Conservation (phyloP, 2,329 filamentous ascomycete species). For the Albifimbria verrucaria region DNA sequence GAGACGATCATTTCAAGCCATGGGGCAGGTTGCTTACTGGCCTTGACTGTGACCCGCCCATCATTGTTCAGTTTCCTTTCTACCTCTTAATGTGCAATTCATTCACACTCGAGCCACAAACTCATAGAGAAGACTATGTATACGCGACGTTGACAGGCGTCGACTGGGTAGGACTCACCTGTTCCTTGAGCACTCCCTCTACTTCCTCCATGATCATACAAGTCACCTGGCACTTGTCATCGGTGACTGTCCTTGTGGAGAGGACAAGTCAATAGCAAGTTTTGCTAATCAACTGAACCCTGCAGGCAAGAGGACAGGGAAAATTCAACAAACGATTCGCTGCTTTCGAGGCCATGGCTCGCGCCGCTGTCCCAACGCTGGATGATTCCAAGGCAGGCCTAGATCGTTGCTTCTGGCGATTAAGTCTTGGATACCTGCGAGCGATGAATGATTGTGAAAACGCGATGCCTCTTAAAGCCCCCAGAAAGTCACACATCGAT, state of each 20-base stretch:
- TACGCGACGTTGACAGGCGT: constrained; percentile 7
- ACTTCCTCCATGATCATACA: neutral
- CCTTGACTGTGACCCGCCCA: constrained; percentile 9
- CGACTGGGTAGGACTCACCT: constrained; percentile 5
- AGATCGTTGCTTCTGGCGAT: constrained; percentile 9
- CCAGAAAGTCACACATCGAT: constrained; percentile 3
- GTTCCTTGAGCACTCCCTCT: neutral
- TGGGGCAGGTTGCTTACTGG: constrained; percentile 8
- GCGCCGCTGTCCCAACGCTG: constrained; percentile 3
- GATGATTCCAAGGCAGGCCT: constrained; percentile 4
- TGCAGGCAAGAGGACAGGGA: constrained; percentile 4
- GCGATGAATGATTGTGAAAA: constrained; percentile 7
- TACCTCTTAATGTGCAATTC: constrained; percentile 12
- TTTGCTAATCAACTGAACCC: neutral
- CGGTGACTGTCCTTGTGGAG: neutral
- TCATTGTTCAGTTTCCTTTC: constrained; percentile 10
- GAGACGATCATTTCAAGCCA: neutral
- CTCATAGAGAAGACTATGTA: constrained; percentile 7
- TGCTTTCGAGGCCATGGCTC: constrained; percentile 3
- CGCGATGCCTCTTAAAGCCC: constrained; percentile 1
- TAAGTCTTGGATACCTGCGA: constrained; percentile 5
- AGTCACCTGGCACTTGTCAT: neutral
- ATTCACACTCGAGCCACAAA: constrained; percentile 4
- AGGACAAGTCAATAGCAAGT: neutral
- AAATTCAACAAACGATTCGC: constrained; percentile 4